phyloP scores from a whole-genome alignment of 306 rosid species.

The Rosa lucieae region DNA sequence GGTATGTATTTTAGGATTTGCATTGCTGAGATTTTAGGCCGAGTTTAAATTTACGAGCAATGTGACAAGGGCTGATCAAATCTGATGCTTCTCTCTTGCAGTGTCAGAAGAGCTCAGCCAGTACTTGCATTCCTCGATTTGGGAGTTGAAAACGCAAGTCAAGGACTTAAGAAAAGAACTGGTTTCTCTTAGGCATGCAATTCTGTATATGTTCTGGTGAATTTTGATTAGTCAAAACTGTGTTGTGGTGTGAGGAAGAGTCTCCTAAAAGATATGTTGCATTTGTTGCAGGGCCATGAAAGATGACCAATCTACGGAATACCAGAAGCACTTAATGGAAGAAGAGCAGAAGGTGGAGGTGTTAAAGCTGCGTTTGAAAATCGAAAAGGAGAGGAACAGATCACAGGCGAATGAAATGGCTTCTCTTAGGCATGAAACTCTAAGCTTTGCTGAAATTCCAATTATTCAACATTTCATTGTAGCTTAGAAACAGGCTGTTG shows the following conservation, averaged over 20 bases:
- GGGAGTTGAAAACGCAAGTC: not conserved
- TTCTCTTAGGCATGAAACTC: not conserved
- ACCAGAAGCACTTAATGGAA: not conserved
- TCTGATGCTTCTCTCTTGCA: not conserved
- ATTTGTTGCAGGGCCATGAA: not conserved
- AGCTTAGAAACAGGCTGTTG: not conserved
- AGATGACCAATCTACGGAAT: not conserved
- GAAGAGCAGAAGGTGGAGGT: not conserved
- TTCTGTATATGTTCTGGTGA: not conserved
- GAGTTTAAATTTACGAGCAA: not conserved
- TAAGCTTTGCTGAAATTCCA: not conserved
- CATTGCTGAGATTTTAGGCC: not conserved
- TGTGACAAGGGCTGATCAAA: not conserved
- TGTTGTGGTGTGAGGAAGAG: not conserved
- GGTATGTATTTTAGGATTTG: not conserved
- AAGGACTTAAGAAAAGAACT: not conserved
- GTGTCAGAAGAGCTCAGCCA: not conserved
- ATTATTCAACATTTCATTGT: not conserved
- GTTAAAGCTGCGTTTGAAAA: conserved; percentile 3
- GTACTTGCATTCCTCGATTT: not conserved
- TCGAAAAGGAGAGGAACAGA: not conserved
- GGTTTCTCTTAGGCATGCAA: not conserved
- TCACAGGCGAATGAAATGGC: not conserved
- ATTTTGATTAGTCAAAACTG: not conserved
- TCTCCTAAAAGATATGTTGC: not conserved